Conservation (phyloP, 2,329 filamentous ascomycete species). For the Xylariaceae sp. region DNA sequence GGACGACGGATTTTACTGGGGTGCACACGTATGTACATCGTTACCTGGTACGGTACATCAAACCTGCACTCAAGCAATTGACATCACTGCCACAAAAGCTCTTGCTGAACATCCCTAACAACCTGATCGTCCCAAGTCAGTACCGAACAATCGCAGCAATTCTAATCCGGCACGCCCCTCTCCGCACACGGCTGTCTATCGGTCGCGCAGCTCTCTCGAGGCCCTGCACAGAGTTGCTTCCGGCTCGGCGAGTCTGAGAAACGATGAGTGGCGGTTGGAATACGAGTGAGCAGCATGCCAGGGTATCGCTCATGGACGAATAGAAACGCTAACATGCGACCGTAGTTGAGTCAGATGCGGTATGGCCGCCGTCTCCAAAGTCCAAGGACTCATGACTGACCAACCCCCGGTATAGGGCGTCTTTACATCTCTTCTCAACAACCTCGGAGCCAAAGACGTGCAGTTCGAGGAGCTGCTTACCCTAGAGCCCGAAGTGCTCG, state of each 20-base stretch:
- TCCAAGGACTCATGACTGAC: slow-evolving; percentile 30
- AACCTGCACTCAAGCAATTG: slow-evolving; percentile 5
- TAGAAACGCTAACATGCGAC: slow-evolving; percentile 22
- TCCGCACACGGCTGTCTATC: slow-evolving; percentile 1
- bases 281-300: slow-evolving; percentile 56
- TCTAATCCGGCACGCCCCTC: not conserved
- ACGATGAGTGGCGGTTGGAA: slow-evolving; percentile 84
- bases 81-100: slow-evolving; percentile 11
- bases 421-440: slow-evolving; percentile 92
- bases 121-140: not conserved
- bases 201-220: not conserved
- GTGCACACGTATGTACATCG: slow-evolving; percentile 9
- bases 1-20: too few relatives aligned
- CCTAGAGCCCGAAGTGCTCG: slow-evolving; percentile 72
- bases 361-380: slow-evolving; percentile 41
- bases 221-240: slow-evolving; percentile 16
- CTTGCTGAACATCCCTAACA: not conserved
- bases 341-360: slow-evolving; percentile 85
- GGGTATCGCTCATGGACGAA: slow-evolving; percentile 1
- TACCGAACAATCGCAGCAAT: not conserved
- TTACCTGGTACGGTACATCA: not conserved
- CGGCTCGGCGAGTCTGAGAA: slow-evolving; percentile 20
- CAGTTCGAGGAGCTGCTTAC: slow-evolving; percentile 96
- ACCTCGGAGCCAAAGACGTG: slow-evolving; percentile 83
- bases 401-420: slow-evolving; percentile 62